Evolutionary conservation across 2,329 filamentous ascomycete species (phyloP), one percentile per base, ranked within the genome.

Genomic region (Atkinsonella texensis): DNA sequence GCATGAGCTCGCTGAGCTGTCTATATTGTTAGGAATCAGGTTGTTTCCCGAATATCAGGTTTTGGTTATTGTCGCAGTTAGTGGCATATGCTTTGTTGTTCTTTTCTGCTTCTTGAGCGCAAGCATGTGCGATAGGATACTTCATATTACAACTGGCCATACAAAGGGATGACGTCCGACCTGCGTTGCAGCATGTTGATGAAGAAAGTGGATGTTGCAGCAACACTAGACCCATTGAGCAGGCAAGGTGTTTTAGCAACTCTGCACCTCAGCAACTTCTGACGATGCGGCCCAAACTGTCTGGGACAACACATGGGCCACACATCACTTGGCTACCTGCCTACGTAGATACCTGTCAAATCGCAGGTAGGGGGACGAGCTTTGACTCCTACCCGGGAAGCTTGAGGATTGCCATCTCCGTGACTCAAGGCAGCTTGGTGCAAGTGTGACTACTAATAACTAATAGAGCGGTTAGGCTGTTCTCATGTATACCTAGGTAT

Each of bases 111-210:
- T 74, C 68, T 58, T 81, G 77, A 39, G 71, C 64, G 35, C 66
- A 69, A 46, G 77, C 81, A 59, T 84, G 84, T 43, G 75, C 60
- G 49, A 68, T 72, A 28, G 82, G 82, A 59, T 83, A 84, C 43
- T 65, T 61, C 59, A 84, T 62, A 13, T 74, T 73, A 58, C 4
- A 4, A 23, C 75, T 74, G 20, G 67, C 66, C 60, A 72, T 78
- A 65, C 81, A 80, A 56, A 69, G 70, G 12, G 58, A 60, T 53
- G 63, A 65, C 11, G 76, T 79, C 50, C 77, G 68, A 39, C 70
- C 0, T 45, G 59, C 55, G 65, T 85, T n/a, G 81, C 54, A 75
- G 66, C 15, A 64, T 62, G 70, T 79, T 81, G 64, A 84, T 62
- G 62, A 84, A 70, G 66, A 80, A 73, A 58, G 76, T 76, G 15